Evolutionary conservation across 2,329 filamentous ascomycete genomes (phyloP).

Genomic region (Madurella mycetomatis): DNA sequence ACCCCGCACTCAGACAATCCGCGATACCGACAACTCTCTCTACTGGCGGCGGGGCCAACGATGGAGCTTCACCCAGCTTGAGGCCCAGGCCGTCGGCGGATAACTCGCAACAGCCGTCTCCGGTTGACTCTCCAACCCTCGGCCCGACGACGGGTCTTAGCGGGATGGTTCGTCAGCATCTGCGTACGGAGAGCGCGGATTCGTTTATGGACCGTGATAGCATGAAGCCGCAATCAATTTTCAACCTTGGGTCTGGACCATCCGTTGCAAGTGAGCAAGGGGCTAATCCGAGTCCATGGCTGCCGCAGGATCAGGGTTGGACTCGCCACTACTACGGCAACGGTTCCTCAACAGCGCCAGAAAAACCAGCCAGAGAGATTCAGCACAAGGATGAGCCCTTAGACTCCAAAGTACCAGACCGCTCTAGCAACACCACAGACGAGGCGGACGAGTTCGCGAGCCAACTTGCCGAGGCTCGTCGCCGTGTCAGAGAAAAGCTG

Average conservation of each 20-base stretch:
- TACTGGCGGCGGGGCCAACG: constrained; percentile 28
- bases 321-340: constrained; percentile 16
- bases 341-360: constrained; percentile 8
- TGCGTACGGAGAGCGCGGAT: constrained; percentile 73
- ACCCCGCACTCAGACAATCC: constrained; percentile 50
- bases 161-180: constrained; percentile 77
- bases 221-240: constrained; percentile 38
- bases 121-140: constrained; percentile 72
- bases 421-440: constrained; percentile 32
- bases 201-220: constrained; percentile 69
- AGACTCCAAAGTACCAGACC: constrained; percentile 6
- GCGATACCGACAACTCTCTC: constrained; percentile 42
- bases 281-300: constrained; percentile 43
- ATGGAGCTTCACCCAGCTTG: constrained; percentile 17
- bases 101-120: constrained; percentile 27
- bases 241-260: constrained; percentile 33
- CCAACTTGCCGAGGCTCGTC: constrained; percentile 66
- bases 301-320: constrained; percentile 32
- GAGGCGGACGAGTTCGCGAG: constrained; percentile 68
- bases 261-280: constrained; percentile 31
- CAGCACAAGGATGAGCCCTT: constrained; percentile 7
- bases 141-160: constrained; percentile 65
- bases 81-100: constrained; percentile 21
- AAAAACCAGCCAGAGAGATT: neutral
- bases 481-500: constrained; percentile 67